Evolutionary conservation across 169 alveolate genomes (phyloP).

Genomic region (Plasmodium inui): DNA sequence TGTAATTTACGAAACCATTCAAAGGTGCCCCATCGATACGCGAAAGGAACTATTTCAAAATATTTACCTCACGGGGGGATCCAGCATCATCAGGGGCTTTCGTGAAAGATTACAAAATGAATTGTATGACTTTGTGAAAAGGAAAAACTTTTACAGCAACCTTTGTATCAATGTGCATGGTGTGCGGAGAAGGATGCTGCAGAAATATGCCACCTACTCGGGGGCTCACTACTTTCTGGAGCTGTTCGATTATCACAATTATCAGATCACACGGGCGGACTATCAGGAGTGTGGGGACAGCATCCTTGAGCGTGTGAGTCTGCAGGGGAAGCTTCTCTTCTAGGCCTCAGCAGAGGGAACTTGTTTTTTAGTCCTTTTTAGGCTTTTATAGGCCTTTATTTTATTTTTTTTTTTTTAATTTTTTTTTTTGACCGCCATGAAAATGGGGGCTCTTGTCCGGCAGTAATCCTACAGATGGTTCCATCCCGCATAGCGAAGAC

Average conservation of each 20-base stretch:
- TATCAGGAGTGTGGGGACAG: slow-evolving; percentile 63
- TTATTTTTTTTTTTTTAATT: neutral
- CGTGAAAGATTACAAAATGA: slow-evolving; percentile 70
- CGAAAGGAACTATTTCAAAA: slow-evolving; percentile 37
- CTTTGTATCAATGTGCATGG: slow-evolving; percentile 29
- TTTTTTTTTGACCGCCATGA: neutral
- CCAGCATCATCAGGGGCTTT: slow-evolving; percentile 66
- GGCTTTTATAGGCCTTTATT: neutral
- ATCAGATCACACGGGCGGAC: slow-evolving; percentile 22
- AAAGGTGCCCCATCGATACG: slow-evolving; percentile 68
- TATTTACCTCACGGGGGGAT: slow-evolving; percentile 64
- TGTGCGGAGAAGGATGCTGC: slow-evolving; percentile 37
- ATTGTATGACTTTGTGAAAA: slow-evolving; percentile 37
- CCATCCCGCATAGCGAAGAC: neutral
- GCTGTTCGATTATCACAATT: slow-evolving; percentile 52
- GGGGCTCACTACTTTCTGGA: slow-evolving; percentile 69
- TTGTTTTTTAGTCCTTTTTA: too few relatives aligned
- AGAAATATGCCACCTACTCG: slow-evolving; percentile 53
- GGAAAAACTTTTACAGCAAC: slow-evolving; percentile 29
- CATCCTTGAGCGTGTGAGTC: slow-evolving; percentile 34
- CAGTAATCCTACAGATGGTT: neutral
- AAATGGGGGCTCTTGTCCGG: neutral
- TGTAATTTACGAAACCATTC: slow-evolving; percentile 51
- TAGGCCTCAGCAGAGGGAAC: neutral
- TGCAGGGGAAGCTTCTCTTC: slow-evolving; percentile 56